Evolutionary conservation across 2,329 filamentous ascomycete species (phyloP), one percentile per base, ranked within the genome.

Genomic region (Penicillium sp.): DNA sequence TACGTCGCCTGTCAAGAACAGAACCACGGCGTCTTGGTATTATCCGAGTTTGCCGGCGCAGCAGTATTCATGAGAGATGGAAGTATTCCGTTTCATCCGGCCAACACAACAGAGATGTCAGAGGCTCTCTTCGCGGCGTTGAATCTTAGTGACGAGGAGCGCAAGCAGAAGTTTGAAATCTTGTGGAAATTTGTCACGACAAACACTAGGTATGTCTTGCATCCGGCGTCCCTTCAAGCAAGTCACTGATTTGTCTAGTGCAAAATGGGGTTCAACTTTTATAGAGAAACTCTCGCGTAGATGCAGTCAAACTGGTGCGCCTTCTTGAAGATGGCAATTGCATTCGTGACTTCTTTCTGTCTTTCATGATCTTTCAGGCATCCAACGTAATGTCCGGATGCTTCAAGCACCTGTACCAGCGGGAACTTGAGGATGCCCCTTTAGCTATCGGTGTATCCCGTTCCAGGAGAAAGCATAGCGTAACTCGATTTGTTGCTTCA

Each of bases 11-110:
- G 89, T 21, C 93, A 96, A 70, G 83, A 87, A 61, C 83, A 93
- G 65, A 85, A 88, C 49, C 89, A 96, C 68, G 93, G 93, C 43
- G 88, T 92, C 47, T 89, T 97, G 82, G 90, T 96, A 48, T 82
- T 96, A 34, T 96, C 91, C 73, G 91, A 96, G 68, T 96, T 96
- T 69, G 90, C 92, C 0, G 93, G 93, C n/a, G 93, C 93, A 1
- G 91, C 92, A 0, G 89, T 95, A 69, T 94, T 88, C 48, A 82
- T 96, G 70, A 53, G 58, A 49, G 93, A 92, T 59, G 91, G 91
- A 44, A 89, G 88, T 57, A 78, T 96, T 45, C 90, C 94, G 45
- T 90, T 96, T 68, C 96, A 97, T 72, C 93, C 93, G 0, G 96
- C 93, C 85, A 96, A 96, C 69, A 95, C 88, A 0, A 90, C 95